Evolutionary conservation across 176 grass and related monocot genomes (phyloP), one percentile per base, ranked within the genome.

Genomic region (sorghum (Sorghum bicolor)): DNA sequence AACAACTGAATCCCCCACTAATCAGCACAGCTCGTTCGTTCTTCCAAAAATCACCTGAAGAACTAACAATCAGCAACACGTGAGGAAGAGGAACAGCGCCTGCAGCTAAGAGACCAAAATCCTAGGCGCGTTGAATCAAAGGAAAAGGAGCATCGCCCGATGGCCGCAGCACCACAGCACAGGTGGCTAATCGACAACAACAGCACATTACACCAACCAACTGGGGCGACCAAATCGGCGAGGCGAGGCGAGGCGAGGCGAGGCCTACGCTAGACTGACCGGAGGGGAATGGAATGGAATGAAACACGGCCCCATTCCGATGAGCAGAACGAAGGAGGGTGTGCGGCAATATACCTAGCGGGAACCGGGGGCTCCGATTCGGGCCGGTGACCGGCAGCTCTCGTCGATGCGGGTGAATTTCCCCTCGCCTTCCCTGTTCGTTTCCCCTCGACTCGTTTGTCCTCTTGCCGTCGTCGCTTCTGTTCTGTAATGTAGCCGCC

Each of bases 401-500:
- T 43, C 67, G 79, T 28, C 31, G 62, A 15, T 8, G 3, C 22
- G 17, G 9, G 17, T 19, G 8, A 28, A 34, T 24, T 40, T 19
- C 16, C 14, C 24, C 19, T 57, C 20, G 22, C 58, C 20, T 57
- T 30, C 24, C 47, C 52, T 67, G 24, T 45, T 44, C 11, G 43
- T 81, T 75, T 62, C 55, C 5, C 8, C 57, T 43, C 57, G 13
- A 8, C 41, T 28, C 15, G 5, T 33, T 38, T 38, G 25, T 19
- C 74, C 40, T 70, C 20, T 80, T 57, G 16, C 41, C 32, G 34
- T 15, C 34, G 64, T 83, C 36, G 20, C 44, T 65, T 48, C 12
- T 14, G 3, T 79, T 79, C 67, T 68, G 84, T 83, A 86, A 57
- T 57, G 78, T 37, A 67, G 67, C 25, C 45, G 53, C 53, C 28